Percentiles rank a stretch among this genome's conserved stretches.
Evolutionary conservation across 2,329 filamentous ascomycete species (phyloP).

Genomic region (Arthrobotrys conoides): DNA sequence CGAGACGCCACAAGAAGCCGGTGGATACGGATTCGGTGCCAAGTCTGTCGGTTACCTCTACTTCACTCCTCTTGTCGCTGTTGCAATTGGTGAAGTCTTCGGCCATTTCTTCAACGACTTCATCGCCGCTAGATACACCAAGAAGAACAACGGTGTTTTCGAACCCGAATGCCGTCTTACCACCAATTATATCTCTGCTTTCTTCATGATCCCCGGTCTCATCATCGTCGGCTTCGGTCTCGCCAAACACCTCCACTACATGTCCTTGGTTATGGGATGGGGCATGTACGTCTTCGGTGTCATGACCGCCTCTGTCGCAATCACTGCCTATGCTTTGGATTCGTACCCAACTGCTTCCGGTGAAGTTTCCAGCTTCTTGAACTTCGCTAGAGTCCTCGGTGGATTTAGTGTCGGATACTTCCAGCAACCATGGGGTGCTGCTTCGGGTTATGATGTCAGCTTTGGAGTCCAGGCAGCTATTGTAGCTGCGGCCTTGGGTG

Average conservation of each 20-base stretch:
- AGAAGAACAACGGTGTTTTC: conserved; percentile 62
- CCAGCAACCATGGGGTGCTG: conserved; percentile 62
- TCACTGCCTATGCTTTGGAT: conserved; percentile 61
- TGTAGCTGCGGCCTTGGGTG: conserved; percentile 61
- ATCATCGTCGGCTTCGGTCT: conserved; percentile 63
- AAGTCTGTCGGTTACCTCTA: conserved; percentile 63
- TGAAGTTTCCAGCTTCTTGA: conserved; percentile 62
- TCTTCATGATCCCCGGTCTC: conserved; percentile 62
- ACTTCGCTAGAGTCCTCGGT: conserved; percentile 64
- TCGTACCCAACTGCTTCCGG: conserved; percentile 61
- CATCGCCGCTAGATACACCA: conserved; percentile 63
- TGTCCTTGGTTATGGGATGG: conserved; percentile 62
- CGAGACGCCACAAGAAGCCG: conserved; percentile 50
- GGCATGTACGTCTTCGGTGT: conserved; percentile 63
- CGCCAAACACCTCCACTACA: conserved; percentile 47
- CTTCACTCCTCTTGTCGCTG: conserved; percentile 64
- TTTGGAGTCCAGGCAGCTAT: conserved; percentile 63
- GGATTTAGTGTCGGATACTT: conserved; percentile 64
- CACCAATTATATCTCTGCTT: conserved; percentile 61
- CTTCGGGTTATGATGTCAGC: conserved; percentile 60
- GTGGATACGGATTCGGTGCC: conserved; percentile 62
- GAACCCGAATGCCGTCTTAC: conserved; percentile 60
- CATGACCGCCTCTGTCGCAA: conserved; percentile 62
- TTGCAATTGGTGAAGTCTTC: conserved; percentile 63
- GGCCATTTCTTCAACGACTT: conserved; percentile 65